Evolutionary conservation across 768 basidiomycete species (phyloP), one percentile per base, ranked within the genome.

Genomic region (Boletus vermiculosoides): DNA sequence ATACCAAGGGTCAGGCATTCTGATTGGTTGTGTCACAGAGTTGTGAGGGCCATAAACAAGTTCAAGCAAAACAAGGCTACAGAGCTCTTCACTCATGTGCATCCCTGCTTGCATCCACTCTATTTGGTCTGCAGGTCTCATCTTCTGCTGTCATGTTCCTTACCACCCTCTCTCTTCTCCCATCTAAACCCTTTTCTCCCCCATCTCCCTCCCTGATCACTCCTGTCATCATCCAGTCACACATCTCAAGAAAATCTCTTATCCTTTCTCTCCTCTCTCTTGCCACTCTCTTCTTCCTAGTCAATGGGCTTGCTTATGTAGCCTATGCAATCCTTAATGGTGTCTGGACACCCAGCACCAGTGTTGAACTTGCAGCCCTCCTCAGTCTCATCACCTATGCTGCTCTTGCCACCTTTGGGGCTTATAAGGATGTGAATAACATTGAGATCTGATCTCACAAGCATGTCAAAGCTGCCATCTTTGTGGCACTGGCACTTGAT

Each of bases 371-470:
- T 66, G 88, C 82, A 62, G 76, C 90, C 41, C 66, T 91, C 42
- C 69, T 86, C 44, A 90, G 89, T 52, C 78, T 92, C 34, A 65
- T 83, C 41, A 87, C 86, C 5, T 90, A 89, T 63, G 75, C 84
- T 36, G 86, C 87, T 37, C 75, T 93, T 47, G 87, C 90, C 15
- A 83, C 84, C 11, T 74, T 91, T 44, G 91, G 91, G 11, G 80
- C 88, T 13, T 92, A 85, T 83, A 91, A 92, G 72, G 90, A 90
- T 59, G 75, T 88, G 53, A 80, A 83, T 30, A 87, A 87, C 36
- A 78, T 85, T 34, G 77, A 83, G 39, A 83, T 90, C 18, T 91
- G 88, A 89, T 79, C 77, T 34, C 67, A 83, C 63, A 82, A 68
- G 58, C 79, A 83, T 46, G 70, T 90, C 63, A 88, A 79, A 68